These are phyloP conservation scores for Phialophora expanda DNA, from an alignment of 2,329 filamentous ascomycete species.

Conservation along the genomic window DNA sequence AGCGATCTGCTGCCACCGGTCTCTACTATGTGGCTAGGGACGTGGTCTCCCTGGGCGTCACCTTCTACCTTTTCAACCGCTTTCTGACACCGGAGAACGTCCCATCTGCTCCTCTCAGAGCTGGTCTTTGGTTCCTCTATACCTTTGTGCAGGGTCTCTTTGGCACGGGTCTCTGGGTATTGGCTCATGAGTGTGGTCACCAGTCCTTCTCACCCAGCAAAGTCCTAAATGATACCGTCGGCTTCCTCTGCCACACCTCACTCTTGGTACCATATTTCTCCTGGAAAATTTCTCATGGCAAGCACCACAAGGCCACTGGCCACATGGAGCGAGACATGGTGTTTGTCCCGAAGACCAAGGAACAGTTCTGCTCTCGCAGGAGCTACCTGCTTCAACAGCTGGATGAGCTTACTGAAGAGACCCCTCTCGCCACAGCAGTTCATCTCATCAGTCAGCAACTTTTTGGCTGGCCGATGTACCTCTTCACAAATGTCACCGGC, in stretches of 20 bases:
- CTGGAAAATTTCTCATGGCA: constrained; percentile 98
- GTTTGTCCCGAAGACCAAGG: constrained; percentile 90
- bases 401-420: constrained; percentile 89
- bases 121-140: constrained; percentile 68
- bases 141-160: constrained; percentile 89
- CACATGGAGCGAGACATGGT: constrained; percentile 99
- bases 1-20: constrained; percentile 78
- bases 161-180: constrained; percentile 91
- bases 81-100: constrained; percentile 85
- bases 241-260: constrained; percentile 86
- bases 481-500: constrained; percentile 89
- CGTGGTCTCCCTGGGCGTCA: constrained; percentile 70
- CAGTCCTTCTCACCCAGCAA: constrained; percentile 95
- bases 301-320: constrained; percentile 99
- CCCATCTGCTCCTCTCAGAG: constrained; percentile 70
- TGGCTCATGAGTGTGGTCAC: constrained; percentile 98
- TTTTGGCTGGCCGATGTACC: constrained; percentile 90
- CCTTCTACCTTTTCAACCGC: constrained; percentile 87
- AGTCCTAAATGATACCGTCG: constrained; percentile 86
- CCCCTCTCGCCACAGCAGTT: constrained; percentile 77
- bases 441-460: constrained; percentile 84
- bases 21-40: constrained; percentile 86
- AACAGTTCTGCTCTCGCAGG: constrained; percentile 75
- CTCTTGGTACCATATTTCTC: constrained; percentile 97
- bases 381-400: constrained; percentile 80